Evolutionary conservation across 2,329 filamentous ascomycete genomes (phyloP), one percentile per base, ranked within the genome.

Genomic region (Pseudonectria buxi): DNA sequence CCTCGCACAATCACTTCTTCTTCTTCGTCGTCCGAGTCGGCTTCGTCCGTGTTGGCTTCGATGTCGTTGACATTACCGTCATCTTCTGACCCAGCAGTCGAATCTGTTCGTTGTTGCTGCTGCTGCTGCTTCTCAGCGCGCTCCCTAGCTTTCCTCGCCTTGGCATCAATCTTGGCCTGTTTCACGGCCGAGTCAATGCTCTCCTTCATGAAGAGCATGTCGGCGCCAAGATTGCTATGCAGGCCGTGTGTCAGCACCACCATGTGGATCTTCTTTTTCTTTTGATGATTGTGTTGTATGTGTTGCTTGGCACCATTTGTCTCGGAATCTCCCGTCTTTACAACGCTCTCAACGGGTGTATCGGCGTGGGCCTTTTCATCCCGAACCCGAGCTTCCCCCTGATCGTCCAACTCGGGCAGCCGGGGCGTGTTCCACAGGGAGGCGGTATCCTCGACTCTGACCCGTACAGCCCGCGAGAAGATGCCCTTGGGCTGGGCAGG

Each of bases 171-270:
- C 49, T 81, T 81, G 18, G 86, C 83, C 55, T 90, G 79, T 50
- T 70, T 81, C 4, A 82, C 83, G 3, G 86, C 81, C 18, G 80
- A 78, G 63, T 98, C 92, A 43, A 98, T 96, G 60, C 87, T 94
- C 62, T 98, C 92, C 56, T 98, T 98, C 58, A 98, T 65, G 56
- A 86, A 98, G 14, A 98, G 69, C 92, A 98, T 95, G 58, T 98
- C 92, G 14, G 88, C 85, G 5, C 92, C 87, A 10, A 95, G 71
- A 58, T 98, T 98, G 62, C 90, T 95, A 60, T 98, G 92, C 44
- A 98, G 62, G 0, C 92, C 92, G 64, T 98, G 92, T 0, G 92
- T 96, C 32, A 98, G 64, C 24, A 98, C 72, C 15, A 98, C 92
- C 28, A 98, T 68, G 57, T 98, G 92, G 3, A 98, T 71, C 46